Evolutionary conservation across 495 filamentous ascomycete species (phyloP).

Genomic region (Xylaria venustula): DNA sequence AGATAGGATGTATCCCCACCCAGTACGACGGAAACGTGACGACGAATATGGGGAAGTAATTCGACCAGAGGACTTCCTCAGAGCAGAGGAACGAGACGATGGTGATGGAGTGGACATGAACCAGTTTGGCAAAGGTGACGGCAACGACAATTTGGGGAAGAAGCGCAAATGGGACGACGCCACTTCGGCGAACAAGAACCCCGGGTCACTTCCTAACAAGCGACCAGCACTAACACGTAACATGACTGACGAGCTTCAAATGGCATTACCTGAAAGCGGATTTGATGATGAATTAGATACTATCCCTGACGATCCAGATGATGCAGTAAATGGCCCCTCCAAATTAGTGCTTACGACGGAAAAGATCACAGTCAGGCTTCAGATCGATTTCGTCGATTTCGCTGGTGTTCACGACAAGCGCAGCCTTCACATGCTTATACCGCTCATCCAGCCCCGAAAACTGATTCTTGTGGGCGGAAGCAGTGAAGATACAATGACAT

Average conservation of each 20-base stretch:
- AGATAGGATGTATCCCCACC: conserved; percentile 89
- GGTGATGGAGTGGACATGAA: conserved; percentile 60
- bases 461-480: conserved; percentile 83
- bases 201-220: conserved; percentile 33
- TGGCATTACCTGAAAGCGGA: conserved; percentile 36
- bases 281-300: conserved; percentile 52
- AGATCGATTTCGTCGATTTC: conserved; percentile 87
- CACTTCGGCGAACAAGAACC: conserved; percentile 40
- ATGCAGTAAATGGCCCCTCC: conserved; percentile 65
- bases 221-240: conserved; percentile 37
- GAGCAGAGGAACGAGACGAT: conserved; percentile 88
- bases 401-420: conserved; percentile 89
- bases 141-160: conserved; percentile 73
- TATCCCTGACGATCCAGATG: conserved; percentile 56
- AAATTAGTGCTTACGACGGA: conserved; percentile 65
- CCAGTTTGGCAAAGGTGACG: conserved; percentile 40
- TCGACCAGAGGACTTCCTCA: conserved; percentile 87
- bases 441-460: conserved; percentile 89
- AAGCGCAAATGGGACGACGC: conserved; percentile 91
- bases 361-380: conserved; percentile 63
- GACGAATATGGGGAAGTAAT: conserved; percentile 96
- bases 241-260: conserved; percentile 41
- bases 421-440: conserved; percentile 89
- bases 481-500: conserved; percentile 67
- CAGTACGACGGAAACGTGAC: conserved; percentile 70